These are phyloP conservation scores for Solanum etuberosum DNA, from an alignment of 257 asterid species.

Conservation along the genomic window DNA sequence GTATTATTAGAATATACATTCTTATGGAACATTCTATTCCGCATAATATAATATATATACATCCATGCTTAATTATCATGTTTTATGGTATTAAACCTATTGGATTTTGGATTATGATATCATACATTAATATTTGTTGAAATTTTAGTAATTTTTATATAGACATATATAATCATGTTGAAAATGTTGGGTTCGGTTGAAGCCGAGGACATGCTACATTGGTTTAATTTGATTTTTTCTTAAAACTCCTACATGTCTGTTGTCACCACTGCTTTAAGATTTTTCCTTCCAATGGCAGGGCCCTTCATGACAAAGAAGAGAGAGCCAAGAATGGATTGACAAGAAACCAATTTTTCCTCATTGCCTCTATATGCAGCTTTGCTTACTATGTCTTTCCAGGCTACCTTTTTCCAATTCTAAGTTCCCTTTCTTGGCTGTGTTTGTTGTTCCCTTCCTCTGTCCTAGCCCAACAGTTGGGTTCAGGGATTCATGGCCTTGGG, in stretches of 20 bases:
- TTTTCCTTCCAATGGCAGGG: constrained; percentile 36
- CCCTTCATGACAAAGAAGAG: constrained; percentile 81
- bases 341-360: constrained; percentile 71
- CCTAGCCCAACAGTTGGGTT: constrained; percentile 78
- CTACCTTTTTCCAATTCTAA: constrained; percentile 62
- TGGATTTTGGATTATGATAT: background rate
- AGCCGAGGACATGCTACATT: background rate
- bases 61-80: background rate
- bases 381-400: constrained; percentile 87
- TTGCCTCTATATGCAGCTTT: constrained; percentile 78
- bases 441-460: constrained; percentile 72
- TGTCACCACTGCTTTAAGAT: background rate
- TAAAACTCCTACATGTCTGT: background rate
- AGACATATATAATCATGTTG: background rate
- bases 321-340: constrained; percentile 57
- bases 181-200: background rate
- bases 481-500: constrained; percentile 88
- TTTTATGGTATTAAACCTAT: background rate
- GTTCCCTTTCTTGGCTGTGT: constrained; percentile 87
- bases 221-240: background rate
- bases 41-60: no score
- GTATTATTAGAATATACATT: background rate
- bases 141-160: background rate
- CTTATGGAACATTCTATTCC: no score
- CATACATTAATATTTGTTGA: background rate